Evolutionary conservation across 306 rosid genomes (phyloP).

Genomic region (Rosa lucieae): DNA sequence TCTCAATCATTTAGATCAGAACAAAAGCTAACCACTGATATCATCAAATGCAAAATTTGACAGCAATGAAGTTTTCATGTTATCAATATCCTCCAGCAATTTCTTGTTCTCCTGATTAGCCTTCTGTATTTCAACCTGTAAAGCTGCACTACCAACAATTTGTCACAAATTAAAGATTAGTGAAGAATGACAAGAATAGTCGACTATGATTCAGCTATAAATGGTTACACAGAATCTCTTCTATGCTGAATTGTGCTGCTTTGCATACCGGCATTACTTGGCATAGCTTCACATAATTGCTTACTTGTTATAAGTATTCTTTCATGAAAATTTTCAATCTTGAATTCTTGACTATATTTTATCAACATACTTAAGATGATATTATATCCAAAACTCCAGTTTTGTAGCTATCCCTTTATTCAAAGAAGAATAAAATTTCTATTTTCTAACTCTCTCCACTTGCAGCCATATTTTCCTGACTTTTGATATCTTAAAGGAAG

Average conservation of each 20-base stretch:
- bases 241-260: background rate
- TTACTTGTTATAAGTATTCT: background rate
- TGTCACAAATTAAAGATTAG: background rate
- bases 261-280: background rate
- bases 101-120: constrained; percentile 55
- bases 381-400: background rate
- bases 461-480: background rate
- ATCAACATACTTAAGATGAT: background rate
- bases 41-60: constrained; percentile 44
- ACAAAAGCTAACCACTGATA: constrained; percentile 34
- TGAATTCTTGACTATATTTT: background rate
- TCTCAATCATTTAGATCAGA: background rate
- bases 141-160: constrained; percentile 42
- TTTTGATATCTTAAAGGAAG: background rate
- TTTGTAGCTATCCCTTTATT: background rate
- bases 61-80: constrained; percentile 47
- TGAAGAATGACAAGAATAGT: background rate
- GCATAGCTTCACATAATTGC: background rate
- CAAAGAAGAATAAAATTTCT: background rate
- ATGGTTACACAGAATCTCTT: background rate
- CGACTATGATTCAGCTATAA: background rate
- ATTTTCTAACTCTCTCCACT: background rate
- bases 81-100: constrained; percentile 54
- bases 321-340: background rate
- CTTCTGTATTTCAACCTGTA: constrained; percentile 48